Evolutionary conservation across 129 eudicot genomes (phyloP).

Genomic region (Oenanthe sinensis): DNA sequence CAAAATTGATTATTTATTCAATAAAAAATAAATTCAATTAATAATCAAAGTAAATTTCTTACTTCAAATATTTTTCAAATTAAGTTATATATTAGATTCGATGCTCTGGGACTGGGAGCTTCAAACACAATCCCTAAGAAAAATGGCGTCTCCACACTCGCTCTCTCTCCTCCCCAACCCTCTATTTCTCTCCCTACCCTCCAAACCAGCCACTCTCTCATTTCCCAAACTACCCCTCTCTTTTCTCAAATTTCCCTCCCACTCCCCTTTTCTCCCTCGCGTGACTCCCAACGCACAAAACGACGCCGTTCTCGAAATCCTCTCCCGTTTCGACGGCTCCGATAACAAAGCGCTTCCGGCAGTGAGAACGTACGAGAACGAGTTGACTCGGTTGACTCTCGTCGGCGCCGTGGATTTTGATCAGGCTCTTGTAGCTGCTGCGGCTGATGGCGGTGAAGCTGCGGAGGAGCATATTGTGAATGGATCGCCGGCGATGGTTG

Average conservation of each 20-base stretch:
- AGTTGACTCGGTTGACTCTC: slow-evolving; percentile 57
- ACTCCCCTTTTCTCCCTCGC: slow-evolving; percentile 16
- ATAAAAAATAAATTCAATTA: too few species aligned
- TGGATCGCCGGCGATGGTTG: slow-evolving; percentile 66
- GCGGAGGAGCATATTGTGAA: slow-evolving; percentile 56
- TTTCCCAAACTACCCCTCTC: slow-evolving; percentile 25
- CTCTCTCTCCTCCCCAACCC: slow-evolving; percentile 13
- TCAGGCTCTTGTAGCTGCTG: slow-evolving; percentile 88
- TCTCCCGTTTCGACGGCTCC: slow-evolving; percentile 27
- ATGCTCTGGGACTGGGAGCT: background rate
- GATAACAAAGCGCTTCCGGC: slow-evolving; percentile 37
- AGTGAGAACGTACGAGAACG: slow-evolving; percentile 79
- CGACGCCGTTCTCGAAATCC: slow-evolving; percentile 43
- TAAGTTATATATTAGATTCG: too few species aligned
- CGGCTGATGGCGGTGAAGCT: slow-evolving; percentile 92
- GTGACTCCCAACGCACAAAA: slow-evolving; percentile 25
- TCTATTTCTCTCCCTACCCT: slow-evolving; percentile 14
- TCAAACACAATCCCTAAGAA: background rate
- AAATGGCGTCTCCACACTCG: slow-evolving; percentile 41
- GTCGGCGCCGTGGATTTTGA: slow-evolving; percentile 66
- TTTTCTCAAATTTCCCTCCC: slow-evolving; percentile 12
- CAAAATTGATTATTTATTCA: too few species aligned
- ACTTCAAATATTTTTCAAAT: too few species aligned
- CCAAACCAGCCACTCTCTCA: background rate
- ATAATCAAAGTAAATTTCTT: too few species aligned